These are phyloP conservation scores for Leccinum ochraceum DNA, from an alignment of 768 basidiomycete species.

Conservation along the genomic window DNA sequence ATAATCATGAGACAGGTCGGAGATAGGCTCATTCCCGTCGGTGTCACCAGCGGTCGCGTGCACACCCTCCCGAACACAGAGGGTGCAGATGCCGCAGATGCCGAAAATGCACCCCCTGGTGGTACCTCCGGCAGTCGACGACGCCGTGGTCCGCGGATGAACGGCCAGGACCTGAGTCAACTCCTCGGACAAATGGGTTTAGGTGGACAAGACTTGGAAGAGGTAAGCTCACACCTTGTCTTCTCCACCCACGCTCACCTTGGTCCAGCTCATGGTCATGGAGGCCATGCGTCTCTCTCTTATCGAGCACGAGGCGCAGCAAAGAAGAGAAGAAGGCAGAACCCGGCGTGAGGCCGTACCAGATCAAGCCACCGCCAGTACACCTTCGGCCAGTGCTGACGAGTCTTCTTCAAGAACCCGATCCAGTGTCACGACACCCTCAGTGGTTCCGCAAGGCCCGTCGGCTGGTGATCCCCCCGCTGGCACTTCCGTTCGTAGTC, in stretches of 20 bases:
- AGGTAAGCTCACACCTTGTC: constrained; percentile 49
- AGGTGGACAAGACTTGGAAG: constrained; percentile 88
- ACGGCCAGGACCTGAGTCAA: constrained; percentile 61
- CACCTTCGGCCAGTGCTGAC: constrained; percentile 9
- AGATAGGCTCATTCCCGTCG: constrained; percentile 95
- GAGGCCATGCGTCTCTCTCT: constrained; percentile 97
- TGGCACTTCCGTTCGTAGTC: constrained; percentile 21
- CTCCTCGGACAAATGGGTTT: constrained; percentile 63
- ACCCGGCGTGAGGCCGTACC: constrained; percentile 49
- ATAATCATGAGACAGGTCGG: constrained; percentile 99
- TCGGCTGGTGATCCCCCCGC: constrained; percentile 15
- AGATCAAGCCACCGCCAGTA: constrained; percentile 37
- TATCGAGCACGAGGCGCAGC: constrained; percentile 93
- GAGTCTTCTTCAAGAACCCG: constrained; percentile 11
- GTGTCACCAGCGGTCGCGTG: constrained; percentile 87
- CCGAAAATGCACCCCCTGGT: constrained; percentile 34
- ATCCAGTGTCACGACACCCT: constrained; percentile 5
- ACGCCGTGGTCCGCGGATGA: constrained; percentile 55
- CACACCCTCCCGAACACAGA: constrained; percentile 65
- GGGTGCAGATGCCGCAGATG: constrained; percentile 44
- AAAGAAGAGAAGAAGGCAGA: constrained; percentile 74
- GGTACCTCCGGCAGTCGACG: constrained; percentile 51
- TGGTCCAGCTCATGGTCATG: constrained; percentile 88
- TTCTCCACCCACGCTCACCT: constrained; percentile 16
- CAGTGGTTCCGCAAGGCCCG: constrained; percentile 8